Percentiles rank a stretch among this genome's conserved stretches.
phyloP scores from a whole-genome alignment of 257 asterid genomes.

The Petunia axillaris region DNA sequence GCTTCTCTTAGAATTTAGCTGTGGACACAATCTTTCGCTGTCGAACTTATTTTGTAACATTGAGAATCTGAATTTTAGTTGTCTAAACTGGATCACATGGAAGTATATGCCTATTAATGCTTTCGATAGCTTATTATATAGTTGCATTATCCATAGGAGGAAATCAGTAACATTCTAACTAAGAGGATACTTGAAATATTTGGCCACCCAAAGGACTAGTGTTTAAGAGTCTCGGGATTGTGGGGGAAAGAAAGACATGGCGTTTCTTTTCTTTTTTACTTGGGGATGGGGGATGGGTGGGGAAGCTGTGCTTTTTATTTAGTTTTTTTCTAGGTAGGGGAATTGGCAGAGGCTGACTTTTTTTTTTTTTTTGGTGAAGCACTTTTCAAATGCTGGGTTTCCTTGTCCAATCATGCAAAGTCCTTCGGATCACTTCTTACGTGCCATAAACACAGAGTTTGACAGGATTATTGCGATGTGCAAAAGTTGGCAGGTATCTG shows the following conservation, averaged over 20 bases:
- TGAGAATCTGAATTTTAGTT: constrained; percentile 3
- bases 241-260: constrained; percentile 1
- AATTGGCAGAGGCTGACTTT: constrained; percentile 16
- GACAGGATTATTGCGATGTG: constrained; percentile 98
- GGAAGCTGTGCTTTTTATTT: background rate
- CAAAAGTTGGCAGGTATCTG: constrained; percentile 98
- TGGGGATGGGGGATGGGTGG: background rate
- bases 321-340: background rate
- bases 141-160: background rate
- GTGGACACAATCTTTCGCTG: background rate
- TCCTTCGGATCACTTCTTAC: constrained; percentile 97
- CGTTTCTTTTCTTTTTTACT: background rate
- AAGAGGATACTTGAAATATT: constrained; percentile 3
- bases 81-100: constrained; percentile 8
- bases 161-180: background rate
- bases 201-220: background rate
- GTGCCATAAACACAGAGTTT: constrained; percentile 95
- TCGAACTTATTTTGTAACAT: background rate
- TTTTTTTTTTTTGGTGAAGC: constrained; percentile 52
- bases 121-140: background rate
- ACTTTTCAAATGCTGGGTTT: constrained; percentile 99
- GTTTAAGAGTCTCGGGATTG: background rate
- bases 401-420: constrained; percentile 99
- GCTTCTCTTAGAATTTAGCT: background rate
- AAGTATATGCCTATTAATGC: background rate